A percentile compares a stretch with the other conserved stretches of the same genome.
These are phyloP conservation scores for Neofusicoccum parvum DNA, from an alignment of 2,329 filamentous ascomycete genomes.

Conservation along the genomic window DNA sequence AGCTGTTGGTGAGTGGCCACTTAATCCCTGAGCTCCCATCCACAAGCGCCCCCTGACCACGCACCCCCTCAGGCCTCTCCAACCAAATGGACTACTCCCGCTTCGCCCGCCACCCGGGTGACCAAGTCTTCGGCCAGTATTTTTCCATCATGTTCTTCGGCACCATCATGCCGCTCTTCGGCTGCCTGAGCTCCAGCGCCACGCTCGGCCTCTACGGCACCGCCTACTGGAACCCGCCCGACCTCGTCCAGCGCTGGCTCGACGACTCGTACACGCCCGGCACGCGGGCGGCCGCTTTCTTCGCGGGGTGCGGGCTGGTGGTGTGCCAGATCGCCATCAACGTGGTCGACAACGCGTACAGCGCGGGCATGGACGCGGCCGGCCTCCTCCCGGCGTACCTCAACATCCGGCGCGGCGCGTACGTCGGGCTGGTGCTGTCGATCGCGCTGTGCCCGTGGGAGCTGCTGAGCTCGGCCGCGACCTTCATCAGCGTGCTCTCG, in stretches of 20 bases:
- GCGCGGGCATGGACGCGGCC: conserved; percentile 58
- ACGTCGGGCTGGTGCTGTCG: conserved; percentile 50
- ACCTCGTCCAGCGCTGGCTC: conserved; percentile 28
- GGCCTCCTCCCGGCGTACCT: conserved; percentile 56
- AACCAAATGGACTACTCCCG: conserved; percentile 43
- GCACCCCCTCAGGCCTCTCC: background rate
- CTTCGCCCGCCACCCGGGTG: conserved; percentile 43
- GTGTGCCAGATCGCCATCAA: conserved; percentile 50
- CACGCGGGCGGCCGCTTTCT: conserved; percentile 50
- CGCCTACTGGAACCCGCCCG: conserved; percentile 37
- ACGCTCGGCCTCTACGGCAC: conserved; percentile 37
- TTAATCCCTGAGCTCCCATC: background rate
- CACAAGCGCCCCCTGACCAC: background rate
- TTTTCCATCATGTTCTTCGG: conserved; percentile 44
- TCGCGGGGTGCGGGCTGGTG: conserved; percentile 49
- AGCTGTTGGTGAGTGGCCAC: background rate
- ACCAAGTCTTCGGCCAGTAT: conserved; percentile 47
- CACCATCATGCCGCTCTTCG: conserved; percentile 43
- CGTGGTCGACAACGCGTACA: conserved; percentile 52
- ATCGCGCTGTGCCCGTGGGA: conserved; percentile 56
- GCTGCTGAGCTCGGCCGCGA: conserved; percentile 44
- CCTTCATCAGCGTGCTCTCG: conserved; percentile 39
- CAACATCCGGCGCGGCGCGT: conserved; percentile 58
- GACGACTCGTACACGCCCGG: conserved; percentile 30
- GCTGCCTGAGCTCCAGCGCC: conserved; percentile 40